phyloP scores from a whole-genome alignment of 2,329 filamentous ascomycete species.

The Aspergillus uvarum region DNA sequence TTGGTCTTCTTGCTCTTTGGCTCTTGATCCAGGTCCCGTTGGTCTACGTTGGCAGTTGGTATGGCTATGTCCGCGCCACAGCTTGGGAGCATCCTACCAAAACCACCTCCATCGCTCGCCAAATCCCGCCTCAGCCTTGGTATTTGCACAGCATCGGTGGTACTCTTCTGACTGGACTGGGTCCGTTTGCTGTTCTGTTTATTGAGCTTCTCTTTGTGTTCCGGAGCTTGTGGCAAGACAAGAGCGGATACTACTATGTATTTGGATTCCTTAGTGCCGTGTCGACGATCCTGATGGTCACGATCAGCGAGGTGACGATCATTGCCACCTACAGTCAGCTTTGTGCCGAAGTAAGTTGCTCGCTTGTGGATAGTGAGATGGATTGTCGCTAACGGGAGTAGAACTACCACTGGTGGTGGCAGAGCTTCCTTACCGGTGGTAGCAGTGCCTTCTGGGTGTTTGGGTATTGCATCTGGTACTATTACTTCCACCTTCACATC shows the following conservation, averaged over 20 bases:
- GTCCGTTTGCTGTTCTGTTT: conserved; percentile 84
- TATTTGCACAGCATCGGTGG: conserved; percentile 65
- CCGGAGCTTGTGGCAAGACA: conserved; percentile 85
- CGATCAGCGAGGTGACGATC: conserved; percentile 78
- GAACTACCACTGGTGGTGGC: conserved; percentile 93
- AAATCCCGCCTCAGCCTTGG: conserved; percentile 74
- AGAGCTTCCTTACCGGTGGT: conserved; percentile 76
- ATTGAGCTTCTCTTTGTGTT: conserved; percentile 86
- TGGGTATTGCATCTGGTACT: conserved; percentile 80
- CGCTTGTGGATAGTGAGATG: neutral
- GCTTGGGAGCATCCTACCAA: conserved; percentile 81
- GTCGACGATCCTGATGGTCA: conserved; percentile 68
- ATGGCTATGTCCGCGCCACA: conserved; percentile 66
- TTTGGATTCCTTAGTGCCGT: conserved; percentile 82
- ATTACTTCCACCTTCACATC: conserved; percentile 75
- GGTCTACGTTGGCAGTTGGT: conserved; percentile 77
- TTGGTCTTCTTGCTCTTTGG: conserved; percentile 74
- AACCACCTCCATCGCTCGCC: conserved; percentile 68
- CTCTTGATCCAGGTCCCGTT: conserved; percentile 82
- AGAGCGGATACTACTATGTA: conserved; percentile 88
- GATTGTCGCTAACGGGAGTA: conserved; percentile 27
- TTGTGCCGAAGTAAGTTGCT: conserved; percentile 62
- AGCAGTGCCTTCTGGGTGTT: conserved; percentile 80
- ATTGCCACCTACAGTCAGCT: conserved; percentile 81
- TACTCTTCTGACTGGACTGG: conserved; percentile 69